These are phyloP conservation scores for Lactarius hengduanensis DNA, from an alignment of 768 basidiomycete genomes.

Conservation along the genomic window DNA sequence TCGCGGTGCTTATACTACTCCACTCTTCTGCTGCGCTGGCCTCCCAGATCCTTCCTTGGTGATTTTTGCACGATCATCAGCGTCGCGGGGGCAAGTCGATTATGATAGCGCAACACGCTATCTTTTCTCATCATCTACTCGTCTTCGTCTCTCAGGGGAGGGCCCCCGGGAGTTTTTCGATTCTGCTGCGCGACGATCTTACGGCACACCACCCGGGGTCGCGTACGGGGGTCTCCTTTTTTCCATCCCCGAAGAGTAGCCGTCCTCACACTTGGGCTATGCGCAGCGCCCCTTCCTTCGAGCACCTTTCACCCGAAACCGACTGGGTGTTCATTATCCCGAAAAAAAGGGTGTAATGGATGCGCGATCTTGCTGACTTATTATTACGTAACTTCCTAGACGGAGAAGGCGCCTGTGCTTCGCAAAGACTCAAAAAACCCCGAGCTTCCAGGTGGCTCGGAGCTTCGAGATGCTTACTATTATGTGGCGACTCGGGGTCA, in stretches of 20 bases:
- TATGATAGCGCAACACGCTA: not conserved
- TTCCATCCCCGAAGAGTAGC: not conserved
- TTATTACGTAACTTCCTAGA: not conserved
- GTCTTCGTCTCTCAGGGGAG: not conserved
- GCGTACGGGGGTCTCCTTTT: not conserved
- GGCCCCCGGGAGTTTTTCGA: not conserved
- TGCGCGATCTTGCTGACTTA: not conserved
- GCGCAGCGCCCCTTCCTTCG: not conserved
- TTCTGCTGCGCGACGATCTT: not conserved
- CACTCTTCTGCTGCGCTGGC: not conserved
- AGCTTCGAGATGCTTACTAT: not conserved
- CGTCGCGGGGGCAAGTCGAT: not conserved
- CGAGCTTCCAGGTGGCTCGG: not conserved
- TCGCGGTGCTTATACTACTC: not conserved
- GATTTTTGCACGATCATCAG: not conserved
- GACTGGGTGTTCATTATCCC: not conserved
- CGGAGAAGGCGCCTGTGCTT: not conserved
- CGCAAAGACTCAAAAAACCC: not conserved
- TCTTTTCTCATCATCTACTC: not conserved
- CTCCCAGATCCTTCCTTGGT: not conserved
- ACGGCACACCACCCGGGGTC: not conserved
- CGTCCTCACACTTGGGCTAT: not conserved
- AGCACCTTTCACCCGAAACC: not conserved
- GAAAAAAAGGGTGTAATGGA: not conserved
- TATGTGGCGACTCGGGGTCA: not conserved